Evolutionary conservation across 2,329 filamentous ascomycete species (phyloP).

Genomic region (Neofusicoccum kwambonambiense): DNA sequence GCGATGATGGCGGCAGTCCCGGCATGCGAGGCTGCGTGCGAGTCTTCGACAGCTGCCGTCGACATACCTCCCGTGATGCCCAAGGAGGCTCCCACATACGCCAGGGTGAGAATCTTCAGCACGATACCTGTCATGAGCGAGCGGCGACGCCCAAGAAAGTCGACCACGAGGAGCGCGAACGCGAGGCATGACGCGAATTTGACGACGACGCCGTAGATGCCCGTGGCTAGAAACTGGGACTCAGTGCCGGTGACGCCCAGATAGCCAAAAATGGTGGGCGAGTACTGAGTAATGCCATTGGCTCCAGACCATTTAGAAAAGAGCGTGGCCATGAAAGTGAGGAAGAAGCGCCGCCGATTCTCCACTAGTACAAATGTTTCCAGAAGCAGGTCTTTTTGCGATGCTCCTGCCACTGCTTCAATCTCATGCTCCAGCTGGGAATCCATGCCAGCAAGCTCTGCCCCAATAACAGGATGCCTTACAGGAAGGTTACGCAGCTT

Average conservation of each 20-base stretch:
- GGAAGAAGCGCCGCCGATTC: too few species aligned
- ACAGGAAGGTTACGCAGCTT: too few species aligned
- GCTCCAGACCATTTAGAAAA: constrained; percentile 23
- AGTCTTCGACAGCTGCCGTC: constrained; percentile 30
- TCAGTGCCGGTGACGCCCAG: constrained; percentile 21
- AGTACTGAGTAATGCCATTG: constrained; percentile 23
- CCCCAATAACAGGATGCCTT: too few species aligned
- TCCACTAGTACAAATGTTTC: too few species aligned
- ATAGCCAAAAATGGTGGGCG: constrained; percentile 22
- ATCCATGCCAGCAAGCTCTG: too few species aligned
- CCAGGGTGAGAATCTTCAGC: constrained; percentile 24
- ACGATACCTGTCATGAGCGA: constrained; percentile 36
- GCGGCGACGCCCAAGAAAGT: constrained; percentile 27
- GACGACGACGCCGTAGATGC: constrained; percentile 22
- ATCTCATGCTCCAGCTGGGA: too few species aligned
- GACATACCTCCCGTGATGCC: constrained; percentile 19
- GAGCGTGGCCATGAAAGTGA: background rate
- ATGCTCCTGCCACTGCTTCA: too few species aligned
- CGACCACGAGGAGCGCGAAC: constrained; percentile 31
- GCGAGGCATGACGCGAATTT: constrained; percentile 26
- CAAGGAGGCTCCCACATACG: constrained; percentile 25
- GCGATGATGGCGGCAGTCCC: constrained; percentile 41
- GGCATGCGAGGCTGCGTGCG: constrained; percentile 27
- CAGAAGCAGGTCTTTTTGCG: too few species aligned
- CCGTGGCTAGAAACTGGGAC: constrained; percentile 20